phyloP scores from a whole-genome alignment of 345 rosid species.

The Melastoma malabathricum region DNA sequence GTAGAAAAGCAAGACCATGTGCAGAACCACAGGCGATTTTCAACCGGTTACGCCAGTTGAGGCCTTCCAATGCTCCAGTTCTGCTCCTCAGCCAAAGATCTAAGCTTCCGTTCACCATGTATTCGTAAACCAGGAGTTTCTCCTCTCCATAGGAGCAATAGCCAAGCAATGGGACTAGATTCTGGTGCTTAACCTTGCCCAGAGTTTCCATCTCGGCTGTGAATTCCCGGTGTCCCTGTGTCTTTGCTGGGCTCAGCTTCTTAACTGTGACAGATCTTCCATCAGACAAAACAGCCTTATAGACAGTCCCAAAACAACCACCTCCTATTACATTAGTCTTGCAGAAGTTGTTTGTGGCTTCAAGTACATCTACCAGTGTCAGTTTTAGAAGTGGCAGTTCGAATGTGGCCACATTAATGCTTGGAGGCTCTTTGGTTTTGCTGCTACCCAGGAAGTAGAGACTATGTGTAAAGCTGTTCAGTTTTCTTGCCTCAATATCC shows the following conservation, averaged over 20 bases:
- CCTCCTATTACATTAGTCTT: slow-evolving; percentile 83
- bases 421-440: slow-evolving; percentile 70
- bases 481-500: slow-evolving; percentile 40
- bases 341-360: slow-evolving; percentile 67
- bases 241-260: slow-evolving; percentile 72
- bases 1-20: slow-evolving; percentile 68
- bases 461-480: slow-evolving; percentile 33
- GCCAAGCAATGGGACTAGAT: slow-evolving; percentile 74
- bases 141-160: slow-evolving; percentile 76
- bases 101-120: slow-evolving; percentile 82
- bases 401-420: slow-evolving; percentile 77
- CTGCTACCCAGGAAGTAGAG: slow-evolving; percentile 57
- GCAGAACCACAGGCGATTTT: slow-evolving; percentile 74
- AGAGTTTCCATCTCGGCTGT: slow-evolving; percentile 90
- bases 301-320: slow-evolving; percentile 91
- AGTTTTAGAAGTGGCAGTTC: slow-evolving; percentile 73
- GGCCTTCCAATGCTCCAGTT: slow-evolving; percentile 45
- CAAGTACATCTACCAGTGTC: slow-evolving; percentile 57
- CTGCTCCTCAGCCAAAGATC: slow-evolving; percentile 73
- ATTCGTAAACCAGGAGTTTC: slow-evolving; percentile 82
- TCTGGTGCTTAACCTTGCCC: slow-evolving; percentile 88
- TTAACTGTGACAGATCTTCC: slow-evolving; percentile 78
- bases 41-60: slow-evolving; percentile 69
- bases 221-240: slow-evolving; percentile 83
- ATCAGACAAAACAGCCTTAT: slow-evolving; percentile 46